These are phyloP conservation scores for Rhizopogon salebrosus DNA, from an alignment of 768 basidiomycete species.

Conservation along the genomic window DNA sequence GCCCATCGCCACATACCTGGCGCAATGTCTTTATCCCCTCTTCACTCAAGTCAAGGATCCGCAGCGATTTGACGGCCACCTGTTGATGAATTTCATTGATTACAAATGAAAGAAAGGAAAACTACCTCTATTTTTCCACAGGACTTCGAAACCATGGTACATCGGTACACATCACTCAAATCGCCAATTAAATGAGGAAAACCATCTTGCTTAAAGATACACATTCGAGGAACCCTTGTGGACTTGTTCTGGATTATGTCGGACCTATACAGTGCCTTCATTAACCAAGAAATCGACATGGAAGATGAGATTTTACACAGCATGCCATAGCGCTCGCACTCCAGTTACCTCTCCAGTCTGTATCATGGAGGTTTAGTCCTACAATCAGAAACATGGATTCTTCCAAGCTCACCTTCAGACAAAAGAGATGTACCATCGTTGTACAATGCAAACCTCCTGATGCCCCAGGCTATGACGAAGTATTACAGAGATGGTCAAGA, in stretches of 20 bases:
- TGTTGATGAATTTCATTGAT: neutral
- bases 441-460: neutral
- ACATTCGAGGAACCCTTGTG: neutral
- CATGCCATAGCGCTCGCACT: neutral
- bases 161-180: neutral
- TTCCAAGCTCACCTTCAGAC: neutral
- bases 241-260: neutral
- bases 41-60: neutral
- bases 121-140: neutral
- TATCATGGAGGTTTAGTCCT: neutral
- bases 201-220: neutral
- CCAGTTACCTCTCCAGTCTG: neutral
- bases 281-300: neutral
- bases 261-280: neutral
- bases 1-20: neutral
- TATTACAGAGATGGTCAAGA: neutral
- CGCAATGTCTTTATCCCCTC: neutral
- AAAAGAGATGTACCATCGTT: neutral
- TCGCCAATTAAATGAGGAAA: neutral
- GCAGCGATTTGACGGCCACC: neutral
- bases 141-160: neutral
- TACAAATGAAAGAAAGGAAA: neutral
- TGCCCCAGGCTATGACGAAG: neutral
- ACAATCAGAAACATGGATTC: neutral
- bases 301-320: neutral